Evolutionary conservation across 1,284 basidiomycete species (phyloP), one percentile per base, ranked within the genome.

Genomic region (Coriolopsis trogii): DNA sequence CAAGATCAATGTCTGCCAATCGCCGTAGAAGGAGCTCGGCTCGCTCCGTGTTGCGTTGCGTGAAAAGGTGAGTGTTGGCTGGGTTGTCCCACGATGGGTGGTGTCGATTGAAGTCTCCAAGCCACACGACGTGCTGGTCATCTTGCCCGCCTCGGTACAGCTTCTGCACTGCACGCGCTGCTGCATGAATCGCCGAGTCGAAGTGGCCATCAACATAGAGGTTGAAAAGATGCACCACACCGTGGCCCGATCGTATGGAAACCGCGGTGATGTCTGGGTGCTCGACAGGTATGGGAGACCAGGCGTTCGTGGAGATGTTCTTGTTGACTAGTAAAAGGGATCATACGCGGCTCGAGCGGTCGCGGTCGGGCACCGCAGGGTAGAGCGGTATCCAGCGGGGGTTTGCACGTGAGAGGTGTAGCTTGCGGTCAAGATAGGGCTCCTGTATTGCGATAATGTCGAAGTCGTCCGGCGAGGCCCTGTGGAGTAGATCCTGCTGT

Each of bases 81-180:
- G 56, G 47, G 4, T 72, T 67, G 4, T 79, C 75, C 79, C 77
- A 82, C 0, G 71, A 23, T 0, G 71, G 74, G 63, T 81, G 75
- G 57, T 82, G 78, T 0, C 71, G 59, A 62, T 80, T 81, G 69
- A 80, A 80, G 61, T 81, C 76, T 0, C 77, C 77, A 0, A 68
- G 55, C 72, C 71, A 75, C 4, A 75, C 52, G 15, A 68, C 40
- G 13, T 64, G 57, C 12, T 39, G 34, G 3, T 39, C 29, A 12
- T 36, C 43, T 26, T 15, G 36, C 30, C 13, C 6, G 29, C 24
- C 1, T n/a, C n/a, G n/a, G n/a, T 15, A 12, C 9, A 39, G 39
- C 0, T 15, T 33, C 18, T 21, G 21, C 5, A 43, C 46, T 0
- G 43, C 49, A 8, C 43, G 12, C 0, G 46, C 34, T 0, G 69